Evolutionary conservation across 306 rosid genomes (phyloP), one percentile per base, ranked within the genome.

Genomic region (Vachellia collinsii): DNA sequence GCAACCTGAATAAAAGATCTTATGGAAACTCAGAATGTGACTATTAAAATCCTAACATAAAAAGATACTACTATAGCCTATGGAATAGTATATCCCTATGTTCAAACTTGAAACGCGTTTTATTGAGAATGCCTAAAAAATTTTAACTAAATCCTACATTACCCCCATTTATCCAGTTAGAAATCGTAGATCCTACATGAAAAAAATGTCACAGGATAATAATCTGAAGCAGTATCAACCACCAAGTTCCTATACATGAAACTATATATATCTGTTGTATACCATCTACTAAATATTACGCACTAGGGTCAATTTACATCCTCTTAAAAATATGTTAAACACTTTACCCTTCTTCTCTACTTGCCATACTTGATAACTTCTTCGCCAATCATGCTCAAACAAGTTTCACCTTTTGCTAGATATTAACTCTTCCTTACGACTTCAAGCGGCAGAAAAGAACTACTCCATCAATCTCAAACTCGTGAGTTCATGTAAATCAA

Each of bases 381-480:
- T 25, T 41, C 61, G 56, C 17, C 46, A 68, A 19, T 9, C 61
- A 75, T 38, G 7, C 51, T 34, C 46, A 17, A 64, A 65, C 14
- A 64, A 13, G 67, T 42, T 67, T 67, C 56, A 4, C 39, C 6
- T 77, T 48, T 4, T 14, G 25, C 53, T 51, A 36, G 66, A 11
- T 61, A 29, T 17, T 47, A 4, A 22, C 58, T 38, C 67, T 22
- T 51, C 14, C 53, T 9, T 62, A 47, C 6, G 25, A 43, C 20
- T 23, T 46, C n/a, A 70, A 44, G 59, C 50, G 23, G 38, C 19
- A 23, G 47, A 46, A 42, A 47, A 34, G 29, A 11, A 38, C 25
- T n/a, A 38, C n/a, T 74, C 13, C 59, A 25, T 29, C 67, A 8
- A 37, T 53, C 71, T 54, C 64, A 63, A 77, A 64, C 37, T 43